Evolutionary conservation across 2,329 filamentous ascomycete species (phyloP).

Genomic region (Lachnellula cervina): DNA sequence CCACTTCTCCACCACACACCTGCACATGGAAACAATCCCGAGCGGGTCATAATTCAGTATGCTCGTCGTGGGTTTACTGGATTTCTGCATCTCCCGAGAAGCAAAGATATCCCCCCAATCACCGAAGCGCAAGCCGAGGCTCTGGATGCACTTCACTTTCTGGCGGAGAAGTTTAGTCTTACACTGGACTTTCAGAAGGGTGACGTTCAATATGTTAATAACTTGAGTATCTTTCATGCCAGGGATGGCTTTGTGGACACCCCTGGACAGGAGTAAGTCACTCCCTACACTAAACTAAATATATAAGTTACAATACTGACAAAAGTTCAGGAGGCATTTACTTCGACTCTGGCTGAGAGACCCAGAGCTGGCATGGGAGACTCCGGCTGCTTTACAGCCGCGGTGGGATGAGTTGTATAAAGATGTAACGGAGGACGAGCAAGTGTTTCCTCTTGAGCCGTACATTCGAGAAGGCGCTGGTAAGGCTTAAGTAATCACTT

Average conservation of each 20-base stretch:
- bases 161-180: constrained; percentile 35
- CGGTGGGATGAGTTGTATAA: constrained; percentile 50
- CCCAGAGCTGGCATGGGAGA: constrained; percentile 38
- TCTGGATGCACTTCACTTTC: constrained; percentile 41
- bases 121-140: constrained; percentile 41
- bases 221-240: constrained; percentile 43
- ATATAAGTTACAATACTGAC: constrained; percentile 1
- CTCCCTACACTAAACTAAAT: neutral
- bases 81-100: constrained; percentile 50
- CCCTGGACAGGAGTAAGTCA: constrained; percentile 31
- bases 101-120: constrained; percentile 48
- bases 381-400: constrained; percentile 33
- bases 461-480: constrained; percentile 32
- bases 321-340: constrained; percentile 34
- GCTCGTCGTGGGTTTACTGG: constrained; percentile 55
- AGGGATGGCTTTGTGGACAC: constrained; percentile 39
- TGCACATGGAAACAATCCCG: constrained; percentile 39
- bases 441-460: constrained; percentile 55
- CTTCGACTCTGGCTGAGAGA: constrained; percentile 43
- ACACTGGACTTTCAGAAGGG: constrained; percentile 36
- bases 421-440: constrained; percentile 45
- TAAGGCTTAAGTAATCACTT: neutral
- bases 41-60: constrained; percentile 57
- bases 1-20: constrained; percentile 55
- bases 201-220: constrained; percentile 44